phyloP scores from a whole-genome alignment of 768 basidiomycete genomes.

The Lyophyllum atratum region DNA sequence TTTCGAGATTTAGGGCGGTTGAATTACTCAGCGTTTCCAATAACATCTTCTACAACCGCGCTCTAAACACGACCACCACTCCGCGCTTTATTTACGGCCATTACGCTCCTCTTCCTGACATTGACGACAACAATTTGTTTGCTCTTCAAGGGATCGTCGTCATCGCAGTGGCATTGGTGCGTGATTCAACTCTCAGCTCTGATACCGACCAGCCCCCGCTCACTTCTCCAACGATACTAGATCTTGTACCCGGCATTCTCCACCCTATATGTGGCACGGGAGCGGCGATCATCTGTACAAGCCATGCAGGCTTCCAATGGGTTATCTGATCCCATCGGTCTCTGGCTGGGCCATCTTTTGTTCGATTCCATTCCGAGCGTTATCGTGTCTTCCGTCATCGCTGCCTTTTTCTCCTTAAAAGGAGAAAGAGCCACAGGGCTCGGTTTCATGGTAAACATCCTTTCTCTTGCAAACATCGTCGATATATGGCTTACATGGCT shows the following conservation, averaged over 20 bases:
- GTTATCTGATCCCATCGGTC: constrained; percentile 44
- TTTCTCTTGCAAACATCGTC: too few species aligned
- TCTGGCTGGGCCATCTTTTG: constrained; percentile 58
- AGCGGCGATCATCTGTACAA: constrained; percentile 49
- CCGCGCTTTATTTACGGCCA: background rate
- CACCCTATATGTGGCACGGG: constrained; percentile 52
- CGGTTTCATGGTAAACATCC: background rate
- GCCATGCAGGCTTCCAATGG: constrained; percentile 61
- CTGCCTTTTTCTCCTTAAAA: background rate
- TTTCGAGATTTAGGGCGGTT: background rate
- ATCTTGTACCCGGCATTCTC: background rate
- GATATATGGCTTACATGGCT: background rate
- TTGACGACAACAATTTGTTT: constrained; percentile 44
- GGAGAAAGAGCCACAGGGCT: background rate
- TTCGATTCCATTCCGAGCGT: constrained; percentile 49
- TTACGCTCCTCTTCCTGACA: constrained; percentile 20
- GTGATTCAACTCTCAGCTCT: background rate
- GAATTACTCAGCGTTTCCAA: background rate
- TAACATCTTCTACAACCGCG: background rate
- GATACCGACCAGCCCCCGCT: background rate
- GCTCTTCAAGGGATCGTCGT: background rate
- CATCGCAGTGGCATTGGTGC: background rate
- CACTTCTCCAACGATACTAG: background rate
- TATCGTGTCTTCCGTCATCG: constrained; percentile 1
- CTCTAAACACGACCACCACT: background rate